These are phyloP conservation scores for Fusarium sp. DNA, from an alignment of 2,329 filamentous ascomycete species.

Conservation along the genomic window DNA sequence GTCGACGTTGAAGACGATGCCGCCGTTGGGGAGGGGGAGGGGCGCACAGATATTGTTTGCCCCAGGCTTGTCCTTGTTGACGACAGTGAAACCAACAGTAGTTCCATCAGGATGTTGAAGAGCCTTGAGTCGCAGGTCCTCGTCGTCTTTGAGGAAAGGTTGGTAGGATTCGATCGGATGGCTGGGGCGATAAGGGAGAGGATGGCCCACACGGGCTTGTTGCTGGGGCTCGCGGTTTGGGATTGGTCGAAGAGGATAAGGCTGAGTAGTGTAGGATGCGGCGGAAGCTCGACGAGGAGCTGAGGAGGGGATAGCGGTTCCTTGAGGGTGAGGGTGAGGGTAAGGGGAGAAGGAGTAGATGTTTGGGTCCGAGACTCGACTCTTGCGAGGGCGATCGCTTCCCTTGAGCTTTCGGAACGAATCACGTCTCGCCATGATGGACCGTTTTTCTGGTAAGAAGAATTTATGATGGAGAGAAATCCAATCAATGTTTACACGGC, in stretches of 20 bases:
- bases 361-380: background rate
- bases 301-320: background rate
- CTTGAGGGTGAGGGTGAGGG: background rate
- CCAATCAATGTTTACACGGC: background rate
- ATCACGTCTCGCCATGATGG: background rate
- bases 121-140: conserved; percentile 14
- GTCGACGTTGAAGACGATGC: conserved; percentile 14
- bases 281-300: background rate
- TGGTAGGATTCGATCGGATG: background rate
- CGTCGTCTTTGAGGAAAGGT: conserved; percentile 4
- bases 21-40: background rate
- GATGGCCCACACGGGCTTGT: background rate
- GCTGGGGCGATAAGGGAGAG: background rate
- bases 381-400: background rate
- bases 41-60: conserved; percentile 18
- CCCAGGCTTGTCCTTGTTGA: background rate
- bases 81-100: background rate
- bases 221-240: background rate
- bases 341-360: background rate
- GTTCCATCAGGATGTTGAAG: background rate
- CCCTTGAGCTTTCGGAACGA: background rate
- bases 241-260: background rate
- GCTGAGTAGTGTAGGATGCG: background rate
- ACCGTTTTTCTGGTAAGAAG: background rate
- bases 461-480: background rate